Base-by-base conservation (phyloP, 257 asterid genomes). In the Ilex asprella region DNA sequence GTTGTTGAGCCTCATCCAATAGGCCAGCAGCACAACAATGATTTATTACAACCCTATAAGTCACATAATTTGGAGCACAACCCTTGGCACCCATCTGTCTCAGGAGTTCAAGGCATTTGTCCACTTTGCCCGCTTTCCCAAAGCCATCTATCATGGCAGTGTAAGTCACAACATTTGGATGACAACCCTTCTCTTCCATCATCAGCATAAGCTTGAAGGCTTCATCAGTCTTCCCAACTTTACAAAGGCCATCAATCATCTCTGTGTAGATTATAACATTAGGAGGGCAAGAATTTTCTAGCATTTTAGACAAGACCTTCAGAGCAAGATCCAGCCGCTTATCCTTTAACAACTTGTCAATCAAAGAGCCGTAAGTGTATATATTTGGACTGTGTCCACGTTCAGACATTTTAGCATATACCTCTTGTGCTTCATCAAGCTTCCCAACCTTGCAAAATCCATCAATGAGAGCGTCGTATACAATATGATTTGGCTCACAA, bases 131-230 rank as follows among this genome's bases (percentile, higher is more conserved):
- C 56, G 76, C 83, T 67, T 74, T 83, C 41, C 95, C 99, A 51
- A 83, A 89, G 43, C 99, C 99, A 73, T 92, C 96, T 16, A 89
- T 77, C 96, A 92, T 92, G 60, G 97, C 95, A 14, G 97, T 92
- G 69, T 86, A 92, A 30, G 99, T 89, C 73, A 92, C 95, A 55
- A 92, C 99, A 71, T 85, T 89, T 49, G 97, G 99, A 21, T 76
- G 79, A 69, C 97, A 89, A 51, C 96, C 96, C 74, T 86, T 92
- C 63, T 92, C 96, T 73, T 92, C 95, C 97, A 92, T 89, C 99
- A 86, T 92, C 78, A 85, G 43, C 89, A 89, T 81, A 66, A 92
- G 78, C 70, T 84, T 92, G 77, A 82, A 75, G 30, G 99, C 99
- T 84, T 86, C 99, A 65, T 71, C 85, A 27, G 84, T 82, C 72